Conservation (phyloP, 805 yeast species). For the Kluyveromyces lactis region DNA sequence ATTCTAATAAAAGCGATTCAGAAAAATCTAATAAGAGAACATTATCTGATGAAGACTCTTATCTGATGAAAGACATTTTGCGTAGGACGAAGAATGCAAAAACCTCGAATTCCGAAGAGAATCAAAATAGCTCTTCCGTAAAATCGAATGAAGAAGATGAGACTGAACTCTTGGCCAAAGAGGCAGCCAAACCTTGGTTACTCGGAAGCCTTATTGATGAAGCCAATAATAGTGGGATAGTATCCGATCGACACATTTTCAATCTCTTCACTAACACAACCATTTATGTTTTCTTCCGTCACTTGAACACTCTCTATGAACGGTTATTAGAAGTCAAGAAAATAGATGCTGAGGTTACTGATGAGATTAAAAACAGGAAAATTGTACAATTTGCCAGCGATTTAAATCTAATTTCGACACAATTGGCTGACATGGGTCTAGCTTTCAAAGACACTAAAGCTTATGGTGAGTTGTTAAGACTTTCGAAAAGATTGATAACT, state of each 20-base stretch:
- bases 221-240: conserved; percentile 23
- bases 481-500: conserved; percentile 71
- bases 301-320: conserved; percentile 70
- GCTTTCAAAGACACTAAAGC: conserved; percentile 61
- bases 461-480: conserved; percentile 66
- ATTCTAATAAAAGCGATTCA: conserved; percentile 13
- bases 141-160: conserved; percentile 25
- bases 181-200: conserved; percentile 28
- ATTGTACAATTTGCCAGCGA: conserved; percentile 78
- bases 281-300: conserved; percentile 83
- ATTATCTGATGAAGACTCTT: conserved; percentile 31
- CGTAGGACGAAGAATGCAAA: conserved; percentile 27
- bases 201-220: conserved; percentile 27
- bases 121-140: conserved; percentile 21
- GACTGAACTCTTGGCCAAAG: conserved; percentile 22
- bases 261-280: conserved; percentile 85
- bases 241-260: conserved; percentile 42
- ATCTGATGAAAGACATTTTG: conserved; percentile 51
- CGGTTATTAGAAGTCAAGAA: conserved; percentile 72
- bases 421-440: conserved; percentile 73
- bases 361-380: conserved; percentile 57
- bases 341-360: conserved; percentile 60
- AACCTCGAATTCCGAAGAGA: conserved; percentile 17
- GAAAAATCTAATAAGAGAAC: conserved; percentile 26
- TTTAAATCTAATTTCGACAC: conserved; percentile 70